Evolutionary conservation across 441 rosid species (phyloP).

Genomic region (Melastoma candidum): DNA sequence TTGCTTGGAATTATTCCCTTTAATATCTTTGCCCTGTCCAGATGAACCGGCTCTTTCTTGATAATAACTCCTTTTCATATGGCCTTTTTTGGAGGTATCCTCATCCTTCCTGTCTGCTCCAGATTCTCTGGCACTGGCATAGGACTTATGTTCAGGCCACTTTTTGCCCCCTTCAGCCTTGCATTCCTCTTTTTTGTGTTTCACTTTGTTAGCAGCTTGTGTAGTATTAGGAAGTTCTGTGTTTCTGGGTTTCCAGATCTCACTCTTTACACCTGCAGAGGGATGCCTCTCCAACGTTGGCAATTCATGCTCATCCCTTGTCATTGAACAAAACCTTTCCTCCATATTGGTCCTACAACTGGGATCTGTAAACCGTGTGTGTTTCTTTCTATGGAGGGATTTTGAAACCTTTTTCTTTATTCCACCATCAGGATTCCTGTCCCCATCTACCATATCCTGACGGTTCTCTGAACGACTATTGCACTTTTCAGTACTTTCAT

Average conservation of each 20-base stretch:
- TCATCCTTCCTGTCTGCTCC: no score
- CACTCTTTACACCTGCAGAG: slow-evolving; percentile 25
- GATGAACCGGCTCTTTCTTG: slow-evolving; percentile 19
- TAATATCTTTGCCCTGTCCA: no score
- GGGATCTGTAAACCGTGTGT: no score
- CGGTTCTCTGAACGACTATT: slow-evolving; percentile 24
- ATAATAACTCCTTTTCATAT: no score
- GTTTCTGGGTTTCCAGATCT: slow-evolving; percentile 22
- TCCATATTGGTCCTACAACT: no score
- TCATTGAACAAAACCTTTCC: slow-evolving; percentile 8
- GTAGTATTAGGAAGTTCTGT: slow-evolving; percentile 13
- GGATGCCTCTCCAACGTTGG: slow-evolving; percentile 19
- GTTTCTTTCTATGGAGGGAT: no score
- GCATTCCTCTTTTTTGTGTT: slow-evolving; percentile 25
- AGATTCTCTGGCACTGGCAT: no score
- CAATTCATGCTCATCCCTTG: slow-evolving; percentile 19
- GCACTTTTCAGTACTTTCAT: slow-evolving; percentile 15
- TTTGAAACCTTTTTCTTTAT: slow-evolving; percentile 16
- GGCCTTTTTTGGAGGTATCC: no score
- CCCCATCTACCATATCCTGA: slow-evolving; percentile 17
- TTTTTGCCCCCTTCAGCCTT: not conserved
- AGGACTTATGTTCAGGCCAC: not conserved
- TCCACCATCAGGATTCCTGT: slow-evolving; percentile 16
- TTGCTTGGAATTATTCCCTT: no score
- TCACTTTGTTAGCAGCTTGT: slow-evolving; percentile 19